Conservation (phyloP, 371 early-diverging fungal genomes). For the Chytridium lagenaria region DNA sequence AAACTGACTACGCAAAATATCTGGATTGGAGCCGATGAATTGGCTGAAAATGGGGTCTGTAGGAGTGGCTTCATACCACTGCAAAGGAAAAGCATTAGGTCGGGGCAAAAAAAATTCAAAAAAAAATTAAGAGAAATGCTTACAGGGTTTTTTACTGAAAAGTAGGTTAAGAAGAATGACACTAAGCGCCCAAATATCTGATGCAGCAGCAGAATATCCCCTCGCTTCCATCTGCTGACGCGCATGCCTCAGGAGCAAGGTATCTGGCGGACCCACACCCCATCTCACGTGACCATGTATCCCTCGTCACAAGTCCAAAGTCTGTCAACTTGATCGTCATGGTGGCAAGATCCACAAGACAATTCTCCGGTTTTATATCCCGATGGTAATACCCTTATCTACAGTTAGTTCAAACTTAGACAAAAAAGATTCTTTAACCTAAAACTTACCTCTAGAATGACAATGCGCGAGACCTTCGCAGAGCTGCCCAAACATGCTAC, state of each 20-base stretch:
- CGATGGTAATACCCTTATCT: too few species aligned
- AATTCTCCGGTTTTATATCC: slow-evolving; percentile 93
- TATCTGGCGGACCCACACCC: slow-evolving; percentile 94
- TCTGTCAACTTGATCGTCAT: slow-evolving; percentile 81
- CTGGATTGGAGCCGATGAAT: too few species aligned
- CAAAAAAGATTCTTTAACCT: too few species aligned
- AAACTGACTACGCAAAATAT: too few species aligned
- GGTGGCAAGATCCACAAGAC: slow-evolving; percentile 65
- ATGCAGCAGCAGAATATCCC: slow-evolving; percentile 70
- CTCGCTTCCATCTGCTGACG: slow-evolving; percentile 27
- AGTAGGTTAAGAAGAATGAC: slow-evolving; percentile 77
- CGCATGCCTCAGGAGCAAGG: slow-evolving; percentile 82
- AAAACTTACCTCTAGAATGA: slow-evolving; percentile 78
- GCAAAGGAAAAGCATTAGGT: neutral
- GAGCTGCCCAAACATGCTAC: slow-evolving; percentile 81
- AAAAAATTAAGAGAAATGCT: slow-evolving; percentile 1
- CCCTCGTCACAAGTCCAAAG: slow-evolving; percentile 91
- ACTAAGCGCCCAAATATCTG: slow-evolving; percentile 85
- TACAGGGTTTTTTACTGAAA: slow-evolving; percentile 77
- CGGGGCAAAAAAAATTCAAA: neutral
- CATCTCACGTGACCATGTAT: slow-evolving; percentile 73
- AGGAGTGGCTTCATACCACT: slow-evolving; percentile 61
- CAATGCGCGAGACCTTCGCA: slow-evolving; percentile 81
- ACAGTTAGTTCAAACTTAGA: too few species aligned
- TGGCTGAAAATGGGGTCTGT: slow-evolving; percentile 42